These are phyloP conservation scores for Platanthera guangdongensis DNA, from an alignment of 106 monocot genomes.

Conservation along the genomic window DNA sequence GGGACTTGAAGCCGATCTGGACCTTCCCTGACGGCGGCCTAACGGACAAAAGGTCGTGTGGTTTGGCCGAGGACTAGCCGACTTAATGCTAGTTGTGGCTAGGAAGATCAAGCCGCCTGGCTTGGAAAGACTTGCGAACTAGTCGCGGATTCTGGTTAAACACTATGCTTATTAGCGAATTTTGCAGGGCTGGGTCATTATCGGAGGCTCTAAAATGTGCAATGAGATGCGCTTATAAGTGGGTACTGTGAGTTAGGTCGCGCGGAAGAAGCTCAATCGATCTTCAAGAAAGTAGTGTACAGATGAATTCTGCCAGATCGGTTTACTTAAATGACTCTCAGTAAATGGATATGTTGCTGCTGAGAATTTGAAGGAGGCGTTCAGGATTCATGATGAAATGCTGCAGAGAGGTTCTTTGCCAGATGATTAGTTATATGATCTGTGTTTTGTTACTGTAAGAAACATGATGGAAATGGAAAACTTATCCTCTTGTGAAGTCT, in stretches of 20 bases:
- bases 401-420: conserved; percentile 61
- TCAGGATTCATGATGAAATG: conserved; percentile 91
- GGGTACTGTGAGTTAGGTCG: conserved; percentile 53
- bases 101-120: no score
- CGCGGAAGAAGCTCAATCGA: conserved; percentile 44
- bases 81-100: no score
- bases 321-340: conserved; percentile 62
- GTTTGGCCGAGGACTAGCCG: no score
- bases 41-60: no score
- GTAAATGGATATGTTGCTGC: conserved; percentile 61
- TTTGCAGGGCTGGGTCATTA: conserved; percentile 42
- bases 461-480: neutral
- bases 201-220: conserved; percentile 52
- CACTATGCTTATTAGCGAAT: conserved; percentile 73
- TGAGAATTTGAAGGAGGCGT: conserved; percentile 75
- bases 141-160: no score
- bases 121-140: no score
- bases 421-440: conserved; percentile 44
- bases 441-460: neutral
- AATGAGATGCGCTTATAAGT: conserved; percentile 72
- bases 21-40: no score
- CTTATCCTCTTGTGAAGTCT: neutral
- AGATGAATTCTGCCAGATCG: conserved; percentile 59
- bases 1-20: no score
- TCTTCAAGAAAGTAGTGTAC: conserved; percentile 45